Evolutionary conservation across 495 filamentous ascomycete genomes (phyloP).

Genomic region (Rhypophila decipiens): DNA sequence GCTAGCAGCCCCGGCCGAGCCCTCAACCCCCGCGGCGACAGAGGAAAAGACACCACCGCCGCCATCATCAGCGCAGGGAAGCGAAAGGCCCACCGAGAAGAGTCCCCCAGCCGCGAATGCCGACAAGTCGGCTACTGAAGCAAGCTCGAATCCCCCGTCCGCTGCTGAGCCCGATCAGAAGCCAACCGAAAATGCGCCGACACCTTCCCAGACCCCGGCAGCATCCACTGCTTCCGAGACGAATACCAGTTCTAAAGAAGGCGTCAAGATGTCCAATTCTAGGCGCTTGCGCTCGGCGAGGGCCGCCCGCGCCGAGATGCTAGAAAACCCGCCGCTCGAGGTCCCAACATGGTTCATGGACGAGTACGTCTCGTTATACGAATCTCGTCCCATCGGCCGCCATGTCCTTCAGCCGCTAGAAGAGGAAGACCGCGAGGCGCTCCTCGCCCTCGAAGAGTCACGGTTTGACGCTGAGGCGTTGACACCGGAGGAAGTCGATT

Average conservation of each 20-base stretch:
- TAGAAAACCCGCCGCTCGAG: slow-evolving; percentile 35
- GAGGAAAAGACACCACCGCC: slow-evolving; percentile 2
- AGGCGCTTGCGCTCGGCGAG: slow-evolving; percentile 31
- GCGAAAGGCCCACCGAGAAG: background rate
- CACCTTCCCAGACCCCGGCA: background rate
- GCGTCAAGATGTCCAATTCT: slow-evolving; percentile 19
- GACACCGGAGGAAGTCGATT: slow-evolving; percentile 9
- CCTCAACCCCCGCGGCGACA: slow-evolving; percentile 1
- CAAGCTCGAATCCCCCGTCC: too few species aligned
- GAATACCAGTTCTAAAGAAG: slow-evolving; percentile 4
- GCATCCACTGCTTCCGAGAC: background rate
- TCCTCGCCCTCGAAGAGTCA: slow-evolving; percentile 5
- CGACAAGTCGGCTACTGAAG: too few species aligned
- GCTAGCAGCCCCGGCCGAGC: slow-evolving; percentile 8
- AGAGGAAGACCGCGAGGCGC: slow-evolving; percentile 5
- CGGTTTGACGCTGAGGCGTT: slow-evolving; percentile 9
- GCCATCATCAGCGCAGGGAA: background rate
- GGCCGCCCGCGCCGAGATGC: slow-evolving; percentile 33
- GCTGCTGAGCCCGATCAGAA: too few species aligned
- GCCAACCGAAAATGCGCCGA: background rate
- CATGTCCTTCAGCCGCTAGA: slow-evolving; percentile 9
- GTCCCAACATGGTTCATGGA: slow-evolving; percentile 40
- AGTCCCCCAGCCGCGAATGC: too few species aligned
- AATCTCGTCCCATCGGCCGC: slow-evolving; percentile 12
- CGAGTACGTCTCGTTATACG: slow-evolving; percentile 21